phyloP scores from a whole-genome alignment of 2,329 filamentous ascomycete species.

The Orbilia quercus region DNA sequence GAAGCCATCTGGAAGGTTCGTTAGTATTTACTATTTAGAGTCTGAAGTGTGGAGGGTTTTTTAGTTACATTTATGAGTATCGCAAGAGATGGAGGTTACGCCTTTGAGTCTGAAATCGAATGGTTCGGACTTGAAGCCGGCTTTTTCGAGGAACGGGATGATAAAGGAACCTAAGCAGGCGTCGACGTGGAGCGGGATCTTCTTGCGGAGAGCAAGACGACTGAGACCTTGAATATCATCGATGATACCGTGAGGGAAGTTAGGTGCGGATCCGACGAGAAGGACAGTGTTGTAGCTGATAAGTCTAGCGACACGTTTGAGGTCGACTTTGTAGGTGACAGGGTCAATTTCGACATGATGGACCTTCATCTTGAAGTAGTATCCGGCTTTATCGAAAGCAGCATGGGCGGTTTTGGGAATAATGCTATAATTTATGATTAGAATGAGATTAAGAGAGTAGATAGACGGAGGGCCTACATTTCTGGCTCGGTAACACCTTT shows the following conservation, averaged over 20 bases:
- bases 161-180: constrained; percentile 97
- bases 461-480: constrained; percentile 72
- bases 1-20: constrained; percentile 74
- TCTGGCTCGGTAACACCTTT: constrained; percentile 90
- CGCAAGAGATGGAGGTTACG: constrained; percentile 93
- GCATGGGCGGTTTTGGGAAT: constrained; percentile 94
- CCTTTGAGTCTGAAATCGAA: constrained; percentile 96
- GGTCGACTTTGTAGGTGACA: constrained; percentile 84
- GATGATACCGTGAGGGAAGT: constrained; percentile 98
- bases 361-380: constrained; percentile 97
- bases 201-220: constrained; percentile 80
- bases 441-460: not conserved
- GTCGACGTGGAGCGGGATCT: constrained; percentile 91
- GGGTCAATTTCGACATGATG: constrained; percentile 88
- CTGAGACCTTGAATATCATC: constrained; percentile 91
- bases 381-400: constrained; percentile 92
- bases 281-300: constrained; percentile 95
- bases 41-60: not conserved
- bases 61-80: constrained; percentile 87
- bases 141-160: constrained; percentile 87
- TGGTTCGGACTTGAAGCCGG: constrained; percentile 87
- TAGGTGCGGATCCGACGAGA: constrained; percentile 92
- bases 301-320: constrained; percentile 80
- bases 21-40: constrained; percentile 13
- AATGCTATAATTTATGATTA: constrained; percentile 71